Conservation (phyloP, 2,329 filamentous ascomycete genomes). For the Cytospora piceae region DNA sequence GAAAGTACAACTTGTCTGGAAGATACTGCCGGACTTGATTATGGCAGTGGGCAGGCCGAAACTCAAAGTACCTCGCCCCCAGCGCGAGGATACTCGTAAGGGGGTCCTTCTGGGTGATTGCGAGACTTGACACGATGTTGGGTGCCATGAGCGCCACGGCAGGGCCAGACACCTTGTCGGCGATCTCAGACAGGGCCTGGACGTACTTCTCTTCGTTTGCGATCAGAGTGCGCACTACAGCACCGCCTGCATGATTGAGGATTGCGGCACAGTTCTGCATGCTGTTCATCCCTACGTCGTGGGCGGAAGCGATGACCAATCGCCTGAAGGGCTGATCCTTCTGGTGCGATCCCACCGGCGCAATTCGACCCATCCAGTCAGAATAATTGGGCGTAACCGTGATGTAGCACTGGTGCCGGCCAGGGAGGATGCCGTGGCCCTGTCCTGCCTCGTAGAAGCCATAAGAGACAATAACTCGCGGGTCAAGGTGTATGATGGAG, state of each 20-base stretch:
- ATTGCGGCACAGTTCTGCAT: conserved; percentile 48
- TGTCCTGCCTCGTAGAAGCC: conserved; percentile 54
- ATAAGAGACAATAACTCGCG: conserved; percentile 47
- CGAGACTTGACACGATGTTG: conserved; percentile 51
- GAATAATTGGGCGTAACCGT: conserved; percentile 48
- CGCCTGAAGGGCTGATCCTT: conserved; percentile 46
- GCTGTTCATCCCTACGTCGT: conserved; percentile 57
- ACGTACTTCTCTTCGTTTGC: conserved; percentile 32
- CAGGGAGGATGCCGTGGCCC: conserved; percentile 47
- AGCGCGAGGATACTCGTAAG: conserved; percentile 49
- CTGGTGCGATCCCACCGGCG: conserved; percentile 44
- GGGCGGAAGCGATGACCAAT: conserved; percentile 50
- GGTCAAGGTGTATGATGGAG: conserved; percentile 38
- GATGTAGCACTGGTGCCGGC: conserved; percentile 50
- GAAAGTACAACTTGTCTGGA: conserved; percentile 53
- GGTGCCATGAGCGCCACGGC: conserved; percentile 40
- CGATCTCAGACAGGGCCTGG: conserved; percentile 33
- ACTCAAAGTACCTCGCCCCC: conserved; percentile 57
- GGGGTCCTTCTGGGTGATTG: conserved; percentile 55
- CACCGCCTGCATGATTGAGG: conserved; percentile 42
- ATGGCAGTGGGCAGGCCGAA: conserved; percentile 53
- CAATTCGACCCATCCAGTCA: conserved; percentile 48
- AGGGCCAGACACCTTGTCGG: conserved; percentile 35
- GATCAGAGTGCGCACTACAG: conserved; percentile 37
- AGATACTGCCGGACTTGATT: conserved; percentile 44